Evolutionary conservation across 768 basidiomycete genomes (phyloP).

Genomic region (Candolleomyces eurysporus): DNA sequence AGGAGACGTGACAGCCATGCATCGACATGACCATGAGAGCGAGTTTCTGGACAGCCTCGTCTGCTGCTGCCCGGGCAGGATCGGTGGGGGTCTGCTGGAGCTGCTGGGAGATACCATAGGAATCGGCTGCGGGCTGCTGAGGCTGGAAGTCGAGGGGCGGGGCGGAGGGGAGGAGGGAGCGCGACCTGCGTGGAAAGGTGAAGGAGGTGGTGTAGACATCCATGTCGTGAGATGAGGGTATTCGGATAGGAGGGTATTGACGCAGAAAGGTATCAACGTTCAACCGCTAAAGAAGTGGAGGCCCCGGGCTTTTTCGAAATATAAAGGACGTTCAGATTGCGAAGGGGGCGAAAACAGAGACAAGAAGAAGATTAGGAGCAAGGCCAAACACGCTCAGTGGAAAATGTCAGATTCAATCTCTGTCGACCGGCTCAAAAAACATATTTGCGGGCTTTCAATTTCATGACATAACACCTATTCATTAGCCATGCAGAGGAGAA

Average conservation of each 20-base stretch:
- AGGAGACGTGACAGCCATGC: conserved; percentile 84
- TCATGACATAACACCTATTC: conserved; percentile 23
- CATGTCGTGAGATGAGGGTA: conserved; percentile 50
- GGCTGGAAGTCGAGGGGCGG: conserved; percentile 60
- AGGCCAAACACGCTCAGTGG: conserved; percentile 5
- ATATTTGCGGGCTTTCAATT: conserved; percentile 40
- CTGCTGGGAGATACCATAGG: conserved; percentile 36
- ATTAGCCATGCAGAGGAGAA: conserved; percentile 1
- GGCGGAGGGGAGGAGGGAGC: conserved; percentile 61
- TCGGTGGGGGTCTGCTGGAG: conserved; percentile 36
- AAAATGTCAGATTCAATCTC: conserved; percentile 10
- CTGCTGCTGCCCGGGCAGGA: conserved; percentile 44
- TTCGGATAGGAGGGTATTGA: conserved; percentile 51
- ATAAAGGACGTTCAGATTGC: conserved; percentile 24
- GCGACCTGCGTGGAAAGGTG: conserved; percentile 83
- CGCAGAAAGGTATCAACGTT: conserved; percentile 52
- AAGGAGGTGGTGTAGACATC: conserved; percentile 96
- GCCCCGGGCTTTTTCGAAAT: conserved; percentile 28
- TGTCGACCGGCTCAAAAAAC: conserved; percentile 36
- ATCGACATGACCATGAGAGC: conserved; percentile 75
- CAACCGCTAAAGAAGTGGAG: conserved; percentile 13
- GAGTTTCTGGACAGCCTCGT: conserved; percentile 77
- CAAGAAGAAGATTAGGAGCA: conserved; percentile 29
- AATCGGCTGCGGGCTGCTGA: conserved; percentile 42
- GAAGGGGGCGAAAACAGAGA: conserved; percentile 29